Percentiles rank a stretch among this genome's conserved stretches.
Evolutionary conservation across 1,284 basidiomycete species (phyloP).

Genomic region (Wallemia hederae): DNA sequence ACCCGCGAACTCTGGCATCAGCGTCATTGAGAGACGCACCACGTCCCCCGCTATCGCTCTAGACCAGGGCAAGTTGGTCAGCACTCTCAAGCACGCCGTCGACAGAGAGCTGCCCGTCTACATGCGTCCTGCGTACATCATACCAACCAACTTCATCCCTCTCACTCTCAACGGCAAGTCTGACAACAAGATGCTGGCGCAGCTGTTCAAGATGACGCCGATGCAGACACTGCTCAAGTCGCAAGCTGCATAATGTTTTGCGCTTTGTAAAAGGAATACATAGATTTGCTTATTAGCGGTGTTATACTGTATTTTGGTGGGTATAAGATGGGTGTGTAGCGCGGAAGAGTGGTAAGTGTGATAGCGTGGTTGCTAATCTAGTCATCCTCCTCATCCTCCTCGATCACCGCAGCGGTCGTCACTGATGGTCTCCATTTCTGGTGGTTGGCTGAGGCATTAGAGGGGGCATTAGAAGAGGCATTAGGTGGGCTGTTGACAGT

Average conservation of each 20-base stretch:
- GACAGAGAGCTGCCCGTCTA: conserved; percentile 22
- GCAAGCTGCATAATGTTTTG: background rate
- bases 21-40: conserved; percentile 18
- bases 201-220: conserved; percentile 16
- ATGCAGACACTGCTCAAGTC: conserved; percentile 20
- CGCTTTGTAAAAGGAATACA: background rate
- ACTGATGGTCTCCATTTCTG: background rate
- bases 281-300: background rate
- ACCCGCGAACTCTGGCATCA: conserved; percentile 14
- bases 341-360: too few species aligned
- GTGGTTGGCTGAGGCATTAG: background rate
- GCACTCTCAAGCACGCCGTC: conserved; percentile 16
- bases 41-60: conserved; percentile 13
- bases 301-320: background rate
- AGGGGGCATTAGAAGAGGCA: too few species aligned
- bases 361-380: background rate
- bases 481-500: too few species aligned
- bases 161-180: conserved; percentile 24
- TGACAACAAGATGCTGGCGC: conserved; percentile 19
- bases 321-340: too few species aligned
- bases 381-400: background rate
- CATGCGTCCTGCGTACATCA: conserved; percentile 25
- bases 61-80: conserved; percentile 16
- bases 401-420: background rate
- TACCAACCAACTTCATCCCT: conserved; percentile 23